phyloP scores from a whole-genome alignment of 495 filamentous ascomycete genomes.

The Talaromyces proteolyticus region DNA sequence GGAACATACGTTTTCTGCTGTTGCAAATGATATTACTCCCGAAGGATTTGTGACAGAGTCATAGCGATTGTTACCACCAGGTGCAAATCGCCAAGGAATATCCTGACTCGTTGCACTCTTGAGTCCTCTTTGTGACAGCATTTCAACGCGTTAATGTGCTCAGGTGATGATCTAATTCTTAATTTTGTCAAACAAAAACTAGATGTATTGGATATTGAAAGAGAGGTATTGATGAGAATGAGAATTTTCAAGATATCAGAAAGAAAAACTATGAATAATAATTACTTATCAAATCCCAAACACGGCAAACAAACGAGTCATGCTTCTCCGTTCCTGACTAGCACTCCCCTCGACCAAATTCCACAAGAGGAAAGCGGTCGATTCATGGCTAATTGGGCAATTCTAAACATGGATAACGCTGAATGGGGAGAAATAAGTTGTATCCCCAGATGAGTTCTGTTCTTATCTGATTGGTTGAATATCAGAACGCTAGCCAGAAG shows the following conservation, averaged over 20 bases:
- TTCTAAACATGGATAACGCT: not conserved
- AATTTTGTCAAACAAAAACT: too few species aligned
- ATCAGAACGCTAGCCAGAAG: too few species aligned
- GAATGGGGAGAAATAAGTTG: not conserved
- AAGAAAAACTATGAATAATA: not conserved
- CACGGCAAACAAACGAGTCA: too few species aligned
- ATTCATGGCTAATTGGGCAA: too few species aligned
- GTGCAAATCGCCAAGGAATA: constrained; percentile 24
- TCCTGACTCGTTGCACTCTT: constrained; percentile 16
- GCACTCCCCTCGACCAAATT: too few species aligned
- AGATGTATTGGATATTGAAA: not conserved
- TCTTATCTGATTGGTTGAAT: too few species aligned
- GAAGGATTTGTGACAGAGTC: constrained; percentile 20
- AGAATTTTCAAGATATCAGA: not conserved
- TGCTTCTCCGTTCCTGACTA: too few species aligned
- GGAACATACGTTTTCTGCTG: constrained; percentile 27
- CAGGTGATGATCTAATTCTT: too few species aligned
- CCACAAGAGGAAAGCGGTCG: too few species aligned
- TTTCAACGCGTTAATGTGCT: too few species aligned
- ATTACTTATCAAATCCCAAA: too few species aligned
- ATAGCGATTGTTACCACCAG: constrained; percentile 16
- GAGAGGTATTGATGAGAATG: not conserved
- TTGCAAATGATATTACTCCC: constrained; percentile 27
- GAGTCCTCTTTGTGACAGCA: constrained; percentile 26
- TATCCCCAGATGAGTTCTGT: too few species aligned